Conservation (phyloP, 345 rosid species). For the Heritiera fomes region DNA sequence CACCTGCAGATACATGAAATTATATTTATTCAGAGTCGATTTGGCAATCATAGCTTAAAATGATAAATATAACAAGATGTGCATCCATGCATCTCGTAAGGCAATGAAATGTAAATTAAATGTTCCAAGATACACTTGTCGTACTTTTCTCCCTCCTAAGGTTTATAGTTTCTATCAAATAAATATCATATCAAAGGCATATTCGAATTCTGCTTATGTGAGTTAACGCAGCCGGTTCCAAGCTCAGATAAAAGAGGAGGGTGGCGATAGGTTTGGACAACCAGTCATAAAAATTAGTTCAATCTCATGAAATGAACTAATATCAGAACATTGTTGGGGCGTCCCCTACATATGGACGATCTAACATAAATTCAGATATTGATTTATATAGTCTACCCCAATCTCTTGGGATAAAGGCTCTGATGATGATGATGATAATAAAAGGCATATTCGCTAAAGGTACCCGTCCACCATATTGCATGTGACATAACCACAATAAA, state of each 20-base stretch:
- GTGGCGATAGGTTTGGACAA: too few species aligned
- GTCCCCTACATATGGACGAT: too few species aligned
- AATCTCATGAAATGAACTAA: too few species aligned
- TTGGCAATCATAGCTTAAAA: neutral
- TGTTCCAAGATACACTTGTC: neutral
- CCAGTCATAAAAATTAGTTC: too few species aligned
- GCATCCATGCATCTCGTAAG: neutral
- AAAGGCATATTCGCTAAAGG: neutral
- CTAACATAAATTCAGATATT: too few species aligned
- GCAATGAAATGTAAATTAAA: neutral
- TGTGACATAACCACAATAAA: neutral
- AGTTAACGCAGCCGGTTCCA: too few species aligned
- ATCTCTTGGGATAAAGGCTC: too few species aligned
- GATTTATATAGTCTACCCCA: too few species aligned
- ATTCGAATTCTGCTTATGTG: neutral
- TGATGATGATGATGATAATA: too few species aligned
- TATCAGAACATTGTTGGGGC: too few species aligned
- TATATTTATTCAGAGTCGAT: conserved; percentile 2
- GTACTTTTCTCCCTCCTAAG: neutral
- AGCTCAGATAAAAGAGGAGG: too few species aligned
- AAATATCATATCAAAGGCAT: neutral
- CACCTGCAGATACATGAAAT: conserved; percentile 47
- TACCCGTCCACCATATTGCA: neutral
- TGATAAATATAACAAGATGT: neutral
- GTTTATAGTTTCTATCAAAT: neutral